Percentiles rank a stretch among this genome's conserved stretches.
Conservation (phyloP, 495 filamentous ascomycete species). For the Tricharina praecox region DNA sequence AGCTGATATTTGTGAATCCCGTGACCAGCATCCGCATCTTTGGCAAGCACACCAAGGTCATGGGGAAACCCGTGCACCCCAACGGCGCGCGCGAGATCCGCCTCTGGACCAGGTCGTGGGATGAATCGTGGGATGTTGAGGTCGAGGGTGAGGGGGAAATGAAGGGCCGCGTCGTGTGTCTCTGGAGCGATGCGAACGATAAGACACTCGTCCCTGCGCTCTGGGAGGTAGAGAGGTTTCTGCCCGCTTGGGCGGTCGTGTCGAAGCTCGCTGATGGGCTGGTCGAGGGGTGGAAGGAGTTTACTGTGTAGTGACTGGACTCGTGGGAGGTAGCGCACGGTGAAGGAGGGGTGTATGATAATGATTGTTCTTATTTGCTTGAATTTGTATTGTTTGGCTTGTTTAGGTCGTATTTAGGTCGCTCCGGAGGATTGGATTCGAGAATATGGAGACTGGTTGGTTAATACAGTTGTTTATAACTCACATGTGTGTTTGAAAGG, state of each 20-base stretch:
- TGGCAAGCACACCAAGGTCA: constrained; percentile 8
- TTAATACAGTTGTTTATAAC: too few relatives aligned
- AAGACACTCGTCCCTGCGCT: constrained; percentile 62
- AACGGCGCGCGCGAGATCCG: constrained; percentile 40
- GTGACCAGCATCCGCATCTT: constrained; percentile 33
- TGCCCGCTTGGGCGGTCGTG: constrained; percentile 60
- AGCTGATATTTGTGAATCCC: constrained; percentile 43
- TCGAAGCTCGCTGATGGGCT: constrained; percentile 46
- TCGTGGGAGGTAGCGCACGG: too few relatives aligned
- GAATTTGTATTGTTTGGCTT: too few relatives aligned
- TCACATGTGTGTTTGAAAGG: too few relatives aligned
- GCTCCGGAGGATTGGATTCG: too few relatives aligned
- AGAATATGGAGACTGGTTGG: too few relatives aligned
- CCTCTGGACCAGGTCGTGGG: constrained; percentile 63
- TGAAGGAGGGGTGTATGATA: too few relatives aligned
- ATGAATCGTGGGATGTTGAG: constrained; percentile 55
- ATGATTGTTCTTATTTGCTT: too few relatives aligned
- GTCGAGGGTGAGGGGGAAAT: constrained; percentile 47
- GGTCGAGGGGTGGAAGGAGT: constrained; percentile 5
- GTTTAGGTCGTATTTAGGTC: too few relatives aligned
- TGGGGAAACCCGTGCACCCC: constrained; percentile 6
- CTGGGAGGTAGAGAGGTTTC: constrained; percentile 60
- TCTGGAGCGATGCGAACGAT: constrained; percentile 75
- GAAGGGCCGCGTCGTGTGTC: constrained; percentile 55
- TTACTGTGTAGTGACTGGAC: neutral